Base-by-base conservation (phyloP, 768 basidiomycete species). In the Lactifluus subvellereus region DNA sequence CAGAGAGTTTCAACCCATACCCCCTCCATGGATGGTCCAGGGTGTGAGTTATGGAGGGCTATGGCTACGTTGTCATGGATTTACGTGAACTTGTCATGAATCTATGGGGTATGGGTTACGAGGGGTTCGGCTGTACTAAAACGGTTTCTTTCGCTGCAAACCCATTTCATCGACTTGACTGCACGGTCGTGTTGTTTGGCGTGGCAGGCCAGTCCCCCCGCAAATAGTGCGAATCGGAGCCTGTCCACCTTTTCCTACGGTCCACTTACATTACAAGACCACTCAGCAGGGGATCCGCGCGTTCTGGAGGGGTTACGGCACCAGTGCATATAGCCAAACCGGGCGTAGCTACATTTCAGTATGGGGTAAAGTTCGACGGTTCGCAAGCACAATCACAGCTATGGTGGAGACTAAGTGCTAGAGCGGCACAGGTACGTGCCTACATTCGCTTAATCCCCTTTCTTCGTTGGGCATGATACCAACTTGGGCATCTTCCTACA, bases 311-410 rank as follows among this genome's bases (percentile, higher is more conserved):
- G 82, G 75, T 3, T 84, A 82, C 64, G 79, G 79, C 47, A 82
- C 81, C 32, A 84, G 84, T 82, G 82, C 82, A 9, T 84, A 84
- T 67, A 78, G 83, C 10, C 82, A 84, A 68, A 76, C 81, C 32
- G 82, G 79, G 42, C 45, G 77, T 70, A 37, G 4, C 10, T 4
- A 22, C 6, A 3, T 20, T 9, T 18, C 33, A 53, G 18, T 37
- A 37, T 43, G 6, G 42, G 18, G 42, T 18, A 14, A 1, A 14
- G 14, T 13, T 43, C 42, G 42, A 43, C 42, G 18, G 16, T 16
- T 6, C 9, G 10, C 35, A 72, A 84, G 55, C 71, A 83, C 59
- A 67, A 70, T 11, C 77, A 82, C 70, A 74, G 81, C 52, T 68
- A 76, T 67, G 69, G 66, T 54, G 82, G 81, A 45, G 35, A 37